Evolutionary conservation across 306 rosid genomes (phyloP).

Genomic region (Bauhinia variegata): DNA sequence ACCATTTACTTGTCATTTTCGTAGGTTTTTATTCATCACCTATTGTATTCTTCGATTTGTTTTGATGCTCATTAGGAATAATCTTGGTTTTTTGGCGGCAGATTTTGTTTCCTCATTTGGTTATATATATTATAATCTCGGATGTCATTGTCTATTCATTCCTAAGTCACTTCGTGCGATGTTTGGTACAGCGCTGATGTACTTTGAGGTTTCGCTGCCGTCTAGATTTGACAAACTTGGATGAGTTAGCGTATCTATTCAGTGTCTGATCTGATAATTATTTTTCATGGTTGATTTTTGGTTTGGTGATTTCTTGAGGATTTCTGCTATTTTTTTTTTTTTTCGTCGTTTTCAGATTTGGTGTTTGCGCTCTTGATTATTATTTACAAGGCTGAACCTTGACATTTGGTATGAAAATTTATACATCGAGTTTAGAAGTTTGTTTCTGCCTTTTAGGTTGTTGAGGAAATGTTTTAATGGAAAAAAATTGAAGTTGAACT

Average conservation of each 20-base stretch:
- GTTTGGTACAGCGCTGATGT: background rate
- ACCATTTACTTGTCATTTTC: background rate
- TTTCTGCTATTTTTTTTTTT: background rate
- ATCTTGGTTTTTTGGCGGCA: background rate
- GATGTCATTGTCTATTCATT: background rate
- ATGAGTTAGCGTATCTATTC: constrained; percentile 10
- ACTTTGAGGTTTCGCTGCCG: background rate
- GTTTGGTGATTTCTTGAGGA: background rate
- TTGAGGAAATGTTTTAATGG: constrained; percentile 9
- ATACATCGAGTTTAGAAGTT: background rate
- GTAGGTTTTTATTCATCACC: background rate
- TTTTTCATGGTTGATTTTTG: background rate
- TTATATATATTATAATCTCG: background rate
- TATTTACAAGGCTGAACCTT: background rate
- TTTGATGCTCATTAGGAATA: background rate
- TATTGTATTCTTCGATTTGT: background rate
- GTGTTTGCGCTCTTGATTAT: background rate
- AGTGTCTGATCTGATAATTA: background rate
- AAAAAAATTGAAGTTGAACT: background rate
- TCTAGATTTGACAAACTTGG: background rate
- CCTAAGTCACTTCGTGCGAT: background rate
- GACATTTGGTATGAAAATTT: background rate
- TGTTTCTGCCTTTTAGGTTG: background rate
- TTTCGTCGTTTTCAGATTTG: background rate
- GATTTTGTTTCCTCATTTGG: background rate